Evolutionary conservation across 1,284 basidiomycete genomes (phyloP), one percentile per base, ranked within the genome.

Genomic region (Chiua sp.): DNA sequence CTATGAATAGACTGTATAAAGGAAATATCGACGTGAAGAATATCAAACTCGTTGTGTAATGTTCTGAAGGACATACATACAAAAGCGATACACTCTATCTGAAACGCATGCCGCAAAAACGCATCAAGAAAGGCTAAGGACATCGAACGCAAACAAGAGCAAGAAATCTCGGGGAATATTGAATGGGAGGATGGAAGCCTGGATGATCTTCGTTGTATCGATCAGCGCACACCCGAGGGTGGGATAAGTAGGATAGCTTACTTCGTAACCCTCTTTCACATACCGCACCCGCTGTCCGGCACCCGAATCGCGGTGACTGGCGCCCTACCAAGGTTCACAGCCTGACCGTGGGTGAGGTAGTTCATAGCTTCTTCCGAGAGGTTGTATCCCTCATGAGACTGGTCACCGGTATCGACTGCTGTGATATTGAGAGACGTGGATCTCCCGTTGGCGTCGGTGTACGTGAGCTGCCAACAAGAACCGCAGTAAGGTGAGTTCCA

Each of bases 341-440:
- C 61, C 13, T 63, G 33, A 35, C 44, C 49, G 3, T 39, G 7
- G 4, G 72, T 71, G 8, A 72, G 60, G 20, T 2, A 3, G n/a
- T 71, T 12, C 64, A 69, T 59, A 13, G 56, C 57, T 44, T 69
- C 53, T 39, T 42, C 13, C 23, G 79, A 76, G 60, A 82, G 66
- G 63, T 78, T 80, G 71, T 82, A 79, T 0, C 68, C 70, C 0
- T 66, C 57, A 47, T 11, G 76, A 16, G 76, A 76, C 7, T 56
- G 53, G 56, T 84, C 83, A 49, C 84, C 71, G n/a, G 84, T 66
- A 56, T 76, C 70, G 62, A 83, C 72, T 37, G 72, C 79, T 35
- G 63, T 76, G 22, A 69, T 59, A 10, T 51, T 63, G 20, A 72
- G 59, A n/a, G 63, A 61, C 6, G 39, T 61, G 28, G 77, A 74